These are phyloP conservation scores for Lolium perenne DNA, from an alignment of 176 grass and related monocot species.

Conservation along the genomic window DNA sequence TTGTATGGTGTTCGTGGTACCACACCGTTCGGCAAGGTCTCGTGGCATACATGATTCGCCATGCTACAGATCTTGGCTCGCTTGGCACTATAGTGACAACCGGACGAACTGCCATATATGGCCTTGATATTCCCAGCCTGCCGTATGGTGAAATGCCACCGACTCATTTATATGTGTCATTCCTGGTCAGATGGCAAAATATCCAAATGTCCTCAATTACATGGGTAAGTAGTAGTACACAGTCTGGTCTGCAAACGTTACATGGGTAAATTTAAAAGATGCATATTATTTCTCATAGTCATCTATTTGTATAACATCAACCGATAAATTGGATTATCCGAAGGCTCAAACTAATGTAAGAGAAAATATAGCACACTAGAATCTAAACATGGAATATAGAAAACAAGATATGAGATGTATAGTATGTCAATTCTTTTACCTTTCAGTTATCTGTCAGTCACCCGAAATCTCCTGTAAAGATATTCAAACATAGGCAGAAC, in stretches of 20 bases:
- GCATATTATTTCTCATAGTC: no score
- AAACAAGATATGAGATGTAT: no score
- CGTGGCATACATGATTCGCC: slow-evolving; percentile 43
- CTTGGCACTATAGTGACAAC: slow-evolving; percentile 56
- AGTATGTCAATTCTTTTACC: no score
- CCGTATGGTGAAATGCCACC: slow-evolving; percentile 5
- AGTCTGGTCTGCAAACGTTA: background rate
- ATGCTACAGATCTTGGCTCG: slow-evolving; percentile 31
- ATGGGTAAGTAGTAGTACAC: background rate
- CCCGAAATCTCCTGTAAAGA: background rate
- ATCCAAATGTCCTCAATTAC: background rate
- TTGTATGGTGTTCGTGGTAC: slow-evolving; percentile 22
- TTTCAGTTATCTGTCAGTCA: background rate
- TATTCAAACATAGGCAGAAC: slow-evolving; percentile 13
- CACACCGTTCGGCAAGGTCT: slow-evolving; percentile 43
- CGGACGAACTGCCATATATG: background rate
- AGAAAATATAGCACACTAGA: background rate
- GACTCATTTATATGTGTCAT: background rate
- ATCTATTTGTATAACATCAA: background rate
- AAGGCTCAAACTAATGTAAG: background rate
- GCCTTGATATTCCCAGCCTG: slow-evolving; percentile 37
- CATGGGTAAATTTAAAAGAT: no score
- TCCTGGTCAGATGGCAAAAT: background rate
- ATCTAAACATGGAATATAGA: no score
- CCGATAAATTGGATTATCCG: background rate